A percentile compares a stretch with the other conserved stretches of the same genome.
Evolutionary conservation across 352 stramenopile genomes (phyloP).

Genomic region (Pythium aquatile): DNA sequence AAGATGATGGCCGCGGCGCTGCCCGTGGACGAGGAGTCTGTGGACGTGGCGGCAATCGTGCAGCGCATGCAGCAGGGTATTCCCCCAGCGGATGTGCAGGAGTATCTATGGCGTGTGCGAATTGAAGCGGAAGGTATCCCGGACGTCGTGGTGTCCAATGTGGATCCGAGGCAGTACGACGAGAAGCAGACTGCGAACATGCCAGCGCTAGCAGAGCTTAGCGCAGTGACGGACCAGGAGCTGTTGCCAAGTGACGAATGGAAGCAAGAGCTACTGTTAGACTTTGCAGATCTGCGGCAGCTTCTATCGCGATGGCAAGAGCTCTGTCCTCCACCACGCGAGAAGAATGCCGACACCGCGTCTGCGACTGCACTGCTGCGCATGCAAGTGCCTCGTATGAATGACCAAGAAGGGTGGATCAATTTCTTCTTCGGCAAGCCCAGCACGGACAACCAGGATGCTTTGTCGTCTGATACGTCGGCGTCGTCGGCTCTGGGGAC

Average conservation of each 20-base stretch:
- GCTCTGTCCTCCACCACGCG: slow-evolving; percentile 42
- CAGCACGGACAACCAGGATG: slow-evolving; percentile 3
- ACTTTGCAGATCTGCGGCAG: slow-evolving; percentile 80
- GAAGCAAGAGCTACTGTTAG: slow-evolving; percentile 59
- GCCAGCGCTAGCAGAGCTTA: slow-evolving; percentile 56
- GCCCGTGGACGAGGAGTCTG: slow-evolving; percentile 52
- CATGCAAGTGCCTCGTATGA: slow-evolving; percentile 76
- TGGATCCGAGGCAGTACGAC: slow-evolving; percentile 71
- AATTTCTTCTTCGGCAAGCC: slow-evolving; percentile 72
- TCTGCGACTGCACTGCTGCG: slow-evolving; percentile 31
- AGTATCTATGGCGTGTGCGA: slow-evolving; percentile 85
- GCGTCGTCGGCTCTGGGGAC: slow-evolving; percentile 28
- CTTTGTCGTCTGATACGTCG: neutral
- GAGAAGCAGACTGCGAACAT: slow-evolving; percentile 70
- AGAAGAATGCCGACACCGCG: neutral
- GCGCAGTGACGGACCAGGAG: slow-evolving; percentile 24
- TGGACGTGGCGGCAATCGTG: slow-evolving; percentile 62
- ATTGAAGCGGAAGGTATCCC: slow-evolving; percentile 76
- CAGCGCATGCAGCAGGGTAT: slow-evolving; percentile 60
- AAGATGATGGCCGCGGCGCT: slow-evolving; percentile 74
- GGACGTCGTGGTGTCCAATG: slow-evolving; percentile 64
- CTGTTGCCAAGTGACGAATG: slow-evolving; percentile 42
- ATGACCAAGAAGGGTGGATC: slow-evolving; percentile 73
- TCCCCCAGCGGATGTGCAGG: slow-evolving; percentile 70
- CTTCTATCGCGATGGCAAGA: slow-evolving; percentile 71